Conservation (phyloP, 352 stramenopile species). For the Phytopythium kandeliae region DNA sequence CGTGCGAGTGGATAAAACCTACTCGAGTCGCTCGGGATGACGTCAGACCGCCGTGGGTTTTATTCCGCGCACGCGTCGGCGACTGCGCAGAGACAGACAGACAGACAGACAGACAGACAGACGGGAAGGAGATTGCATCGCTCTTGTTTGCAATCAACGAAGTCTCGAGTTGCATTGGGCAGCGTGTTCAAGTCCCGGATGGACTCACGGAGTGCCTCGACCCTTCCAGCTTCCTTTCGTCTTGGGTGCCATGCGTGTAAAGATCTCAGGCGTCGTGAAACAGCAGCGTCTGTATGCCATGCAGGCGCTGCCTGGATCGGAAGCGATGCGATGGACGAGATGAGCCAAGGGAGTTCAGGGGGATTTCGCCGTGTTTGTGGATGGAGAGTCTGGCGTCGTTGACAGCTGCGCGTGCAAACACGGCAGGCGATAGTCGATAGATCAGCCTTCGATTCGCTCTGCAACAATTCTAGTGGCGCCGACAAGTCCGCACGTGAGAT, state of each 20-base stretch:
- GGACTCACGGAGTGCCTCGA: too few species aligned
- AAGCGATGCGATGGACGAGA: background rate
- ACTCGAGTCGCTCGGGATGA: background rate
- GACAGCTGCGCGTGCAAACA: background rate
- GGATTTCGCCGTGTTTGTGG: too few species aligned
- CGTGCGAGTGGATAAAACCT: slow-evolving; percentile 1
- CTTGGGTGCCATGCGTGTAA: too few species aligned
- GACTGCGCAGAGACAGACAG: background rate
- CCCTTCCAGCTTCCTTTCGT: too few species aligned
- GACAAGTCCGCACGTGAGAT: background rate
- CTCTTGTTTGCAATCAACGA: too few species aligned
- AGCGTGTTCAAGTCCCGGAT: too few species aligned
- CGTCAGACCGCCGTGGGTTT: slow-evolving; percentile 3
- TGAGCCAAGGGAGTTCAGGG: background rate
- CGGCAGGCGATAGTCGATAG: background rate
- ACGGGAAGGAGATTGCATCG: too few species aligned
- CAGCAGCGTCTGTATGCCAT: too few species aligned
- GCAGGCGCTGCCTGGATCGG: too few species aligned
- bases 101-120: background rate
- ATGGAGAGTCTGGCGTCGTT: background rate
- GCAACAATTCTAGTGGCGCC: background rate
- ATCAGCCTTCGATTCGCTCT: too few species aligned
- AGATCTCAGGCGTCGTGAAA: too few species aligned
- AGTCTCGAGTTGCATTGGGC: too few species aligned
- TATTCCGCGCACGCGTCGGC: background rate